Percentiles rank a stretch among this genome's conserved stretches.
Conservation (phyloP, 805 yeast genomes). For the Candida incommunis region DNA sequence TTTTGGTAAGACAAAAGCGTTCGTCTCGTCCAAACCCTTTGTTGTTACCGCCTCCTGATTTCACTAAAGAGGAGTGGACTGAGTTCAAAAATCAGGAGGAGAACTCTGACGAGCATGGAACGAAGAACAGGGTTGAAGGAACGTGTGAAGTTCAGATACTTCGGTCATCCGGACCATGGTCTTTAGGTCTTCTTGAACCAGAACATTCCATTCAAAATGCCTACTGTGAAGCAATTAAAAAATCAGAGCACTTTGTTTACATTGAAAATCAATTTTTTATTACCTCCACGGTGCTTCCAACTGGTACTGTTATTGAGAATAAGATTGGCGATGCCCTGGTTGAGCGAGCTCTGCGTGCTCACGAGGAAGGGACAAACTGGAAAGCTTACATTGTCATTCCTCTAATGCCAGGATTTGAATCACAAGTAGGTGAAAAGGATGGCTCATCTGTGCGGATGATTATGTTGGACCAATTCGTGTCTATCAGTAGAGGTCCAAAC, state of each 20-base stretch:
- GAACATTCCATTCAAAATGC: constrained; percentile 91
- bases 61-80: constrained; percentile 52
- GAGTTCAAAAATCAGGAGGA: neutral
- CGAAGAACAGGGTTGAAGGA: too few relatives aligned
- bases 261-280: constrained; percentile 93
- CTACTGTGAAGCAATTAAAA: constrained; percentile 76
- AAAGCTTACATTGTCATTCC: constrained; percentile 86
- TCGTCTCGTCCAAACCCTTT: constrained; percentile 91
- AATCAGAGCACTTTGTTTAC: constrained; percentile 84
- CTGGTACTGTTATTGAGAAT: constrained; percentile 73
- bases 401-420: constrained; percentile 92
- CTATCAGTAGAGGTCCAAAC: constrained; percentile 79
- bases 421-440: constrained; percentile 83
- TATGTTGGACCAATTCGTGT: constrained; percentile 91
- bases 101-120: too few relatives aligned
- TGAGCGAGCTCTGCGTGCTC: constrained; percentile 87
- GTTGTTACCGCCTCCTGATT: constrained; percentile 83
- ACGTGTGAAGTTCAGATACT: constrained; percentile 85
- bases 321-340: constrained; percentile 93
- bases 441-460: constrained; percentile 92
- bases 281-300: constrained; percentile 67
- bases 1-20: constrained; percentile 77
- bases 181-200: constrained; percentile 69
- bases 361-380: constrained; percentile 66
- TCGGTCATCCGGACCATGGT: constrained; percentile 89